These are phyloP conservation scores for Ampelocalamus luodianensis DNA, from an alignment of 176 grass and related monocot genomes.

Conservation along the genomic window DNA sequence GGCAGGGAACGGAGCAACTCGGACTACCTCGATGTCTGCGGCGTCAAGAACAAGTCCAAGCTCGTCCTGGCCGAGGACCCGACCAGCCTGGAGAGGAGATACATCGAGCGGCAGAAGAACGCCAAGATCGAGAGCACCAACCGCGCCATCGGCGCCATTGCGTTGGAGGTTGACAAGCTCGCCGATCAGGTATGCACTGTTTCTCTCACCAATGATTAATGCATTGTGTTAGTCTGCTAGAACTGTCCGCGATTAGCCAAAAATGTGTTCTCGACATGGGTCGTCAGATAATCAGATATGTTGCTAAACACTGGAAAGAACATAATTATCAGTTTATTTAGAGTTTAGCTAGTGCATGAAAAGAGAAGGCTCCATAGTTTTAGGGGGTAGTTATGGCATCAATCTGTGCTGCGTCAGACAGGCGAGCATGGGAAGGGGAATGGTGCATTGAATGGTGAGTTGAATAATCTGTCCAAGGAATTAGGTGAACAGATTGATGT, in stretches of 20 bases:
- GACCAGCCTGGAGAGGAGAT: slow-evolving; percentile 69
- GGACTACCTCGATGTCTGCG: slow-evolving; percentile 74
- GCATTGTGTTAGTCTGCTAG: neutral
- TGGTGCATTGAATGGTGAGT: slow-evolving; percentile 47
- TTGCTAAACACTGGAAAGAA: neutral
- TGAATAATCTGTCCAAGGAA: slow-evolving; percentile 34
- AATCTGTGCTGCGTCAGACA: slow-evolving; percentile 21
- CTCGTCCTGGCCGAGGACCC: slow-evolving; percentile 73
- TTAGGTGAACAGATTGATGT: slow-evolving; percentile 54
- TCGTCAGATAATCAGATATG: neutral
- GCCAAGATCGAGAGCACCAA: slow-evolving; percentile 72
- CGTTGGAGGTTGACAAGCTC: slow-evolving; percentile 86
- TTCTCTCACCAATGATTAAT: neutral
- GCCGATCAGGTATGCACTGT: slow-evolving; percentile 67
- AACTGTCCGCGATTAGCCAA: neutral
- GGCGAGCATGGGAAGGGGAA: slow-evolving; percentile 24
- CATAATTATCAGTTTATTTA: neutral
- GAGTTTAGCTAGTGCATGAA: neutral
- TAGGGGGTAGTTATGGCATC: neutral
- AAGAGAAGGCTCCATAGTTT: neutral
- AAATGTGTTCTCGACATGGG: neutral
- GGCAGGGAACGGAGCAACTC: slow-evolving; percentile 63
- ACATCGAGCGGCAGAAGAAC: slow-evolving; percentile 71
- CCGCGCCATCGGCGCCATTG: slow-evolving; percentile 67
- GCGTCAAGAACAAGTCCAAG: slow-evolving; percentile 93